Base-by-base conservation (phyloP, 495 filamentous ascomycete genomes). In the Annulohypoxylon stygium region DNA sequence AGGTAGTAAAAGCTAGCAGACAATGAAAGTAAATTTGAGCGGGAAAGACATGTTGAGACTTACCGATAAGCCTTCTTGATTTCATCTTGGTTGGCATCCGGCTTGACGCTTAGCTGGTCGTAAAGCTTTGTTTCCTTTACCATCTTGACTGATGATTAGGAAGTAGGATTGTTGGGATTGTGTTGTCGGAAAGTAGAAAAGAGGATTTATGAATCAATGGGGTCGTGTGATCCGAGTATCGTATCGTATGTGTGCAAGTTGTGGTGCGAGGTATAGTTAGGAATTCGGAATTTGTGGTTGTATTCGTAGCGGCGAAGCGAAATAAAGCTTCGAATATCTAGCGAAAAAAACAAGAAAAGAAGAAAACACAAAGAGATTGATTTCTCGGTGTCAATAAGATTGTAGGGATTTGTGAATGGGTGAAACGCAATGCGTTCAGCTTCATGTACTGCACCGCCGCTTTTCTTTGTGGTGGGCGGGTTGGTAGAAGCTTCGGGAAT, bases 21-120 rank as follows among this genome's bases (percentile, higher is more conserved):
- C 16, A 25, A 62, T 34, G 20, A 41, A 25, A 4, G 9, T 43
- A 47, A 12, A 62, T 23, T 10, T 43, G 23, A 71, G 39, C 58
- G 65, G 67, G 58, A 30, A 30, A 30, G 30, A 39, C 26, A 43
- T 14, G 12, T 43, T 43, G 11, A 58, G 16, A 73, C 88, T 83
- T 90, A 93, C 92, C 91, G 85, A 79, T 99, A 99, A 39, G 91
- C 96, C 77, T 99, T 99, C 82, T 97, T 98, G 81, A 99, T 96
- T 65, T 98, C 94, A 78, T 98, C 96, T 77, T 95, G 92, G 2
- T 88, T 87, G 3, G 95, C 93, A 61, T 89, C 87, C 10, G 96
- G 88, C 75, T 91, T 91, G 84, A 97, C 80, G 78, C 87, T 86
- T 54, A 97, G 83, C 43, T 86, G 81, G 80, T 97, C 91, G 81